Evolutionary conservation across 106 monocot genomes (phyloP), one percentile per base, ranked within the genome.

Genomic region (Amphibolis antarctica): DNA sequence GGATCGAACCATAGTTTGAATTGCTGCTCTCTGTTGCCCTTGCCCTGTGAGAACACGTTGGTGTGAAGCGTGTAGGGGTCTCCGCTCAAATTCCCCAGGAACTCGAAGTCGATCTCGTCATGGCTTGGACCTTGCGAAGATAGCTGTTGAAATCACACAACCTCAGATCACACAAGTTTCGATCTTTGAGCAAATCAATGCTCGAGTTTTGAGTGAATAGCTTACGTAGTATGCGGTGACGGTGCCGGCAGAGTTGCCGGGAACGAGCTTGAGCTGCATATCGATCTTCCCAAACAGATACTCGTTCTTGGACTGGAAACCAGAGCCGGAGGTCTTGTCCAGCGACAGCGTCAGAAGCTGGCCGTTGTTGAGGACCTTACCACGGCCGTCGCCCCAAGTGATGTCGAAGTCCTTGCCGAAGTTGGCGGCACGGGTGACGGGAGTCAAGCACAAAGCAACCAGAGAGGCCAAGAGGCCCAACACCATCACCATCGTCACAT

Each of bases 21-120:
- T 21, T 68, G 68, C 19, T 43, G n/a, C 24, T 68, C 68, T 44
- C 68, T 31, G 56, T 68, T 55, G 0, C 68, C 68, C 22, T 68
- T 55, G 4, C 68, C 68, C 15, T 68, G 54, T 24, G 68, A 42
- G 68, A 26, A 68, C 10, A 68, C 53, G 18, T 68, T 68, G 10
- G 68, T 68, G 68, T 68, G 68, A 44, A 68, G 22, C 17, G 44
- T 68, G 57, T 68, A 68, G 26, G 68, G 68, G 25, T 68, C 44
- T 22, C 68, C 68, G 21, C 68, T 68, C 21, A 56, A 44, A 53
- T 68, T 68, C 13, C 68, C 68, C 1, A 68, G 45, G 43, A 68
- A 68, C 45, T 68, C 68, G 43, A 68, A 68, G 55, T 68, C 68
- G 10, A 68, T 68, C 56, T 68, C 68, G 43, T 68, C 68, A 28